A percentile compares a stretch with the other conserved stretches of the same genome.
Evolutionary conservation across 257 asterid species (phyloP).

Genomic region (Handroanthus guayacan): DNA sequence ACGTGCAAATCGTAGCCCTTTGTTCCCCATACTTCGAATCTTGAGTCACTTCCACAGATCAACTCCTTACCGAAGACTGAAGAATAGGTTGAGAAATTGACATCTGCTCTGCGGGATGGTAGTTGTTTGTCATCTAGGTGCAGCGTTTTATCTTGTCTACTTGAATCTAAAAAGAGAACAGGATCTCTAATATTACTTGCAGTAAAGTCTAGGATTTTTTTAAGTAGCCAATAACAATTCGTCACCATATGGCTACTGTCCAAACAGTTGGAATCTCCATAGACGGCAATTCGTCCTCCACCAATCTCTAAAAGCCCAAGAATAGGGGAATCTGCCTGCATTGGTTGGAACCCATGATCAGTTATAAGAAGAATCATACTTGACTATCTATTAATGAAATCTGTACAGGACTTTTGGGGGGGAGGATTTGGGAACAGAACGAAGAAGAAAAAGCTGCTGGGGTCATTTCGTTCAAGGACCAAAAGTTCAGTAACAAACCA

Average conservation of each 20-base stretch:
- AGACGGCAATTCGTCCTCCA: conserved; percentile 80
- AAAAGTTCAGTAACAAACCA: not conserved
- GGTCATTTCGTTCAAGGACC: not conserved
- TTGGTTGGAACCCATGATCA: conserved; percentile 34
- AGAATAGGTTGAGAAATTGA: conserved; percentile 88
- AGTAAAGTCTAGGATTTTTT: conserved; percentile 82
- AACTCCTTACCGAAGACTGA: conserved; percentile 76
- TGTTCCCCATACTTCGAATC: conserved; percentile 92
- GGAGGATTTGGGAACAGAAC: too few species aligned
- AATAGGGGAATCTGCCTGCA: conserved; percentile 92
- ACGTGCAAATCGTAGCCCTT: conserved; percentile 79
- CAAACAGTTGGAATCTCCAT: conserved; percentile 97
- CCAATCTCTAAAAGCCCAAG: conserved; percentile 88
- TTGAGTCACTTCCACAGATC: conserved; percentile 81
- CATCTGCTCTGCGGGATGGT: conserved; percentile 92
- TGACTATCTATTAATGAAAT: not conserved
- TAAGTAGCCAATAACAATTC: conserved; percentile 93
- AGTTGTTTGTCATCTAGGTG: conserved; percentile 69
- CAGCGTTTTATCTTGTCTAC: conserved; percentile 64
- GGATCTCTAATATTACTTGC: conserved; percentile 68
- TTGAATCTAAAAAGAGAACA: conserved; percentile 74
- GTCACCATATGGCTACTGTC: conserved; percentile 99
- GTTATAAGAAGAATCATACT: conserved; percentile 1
- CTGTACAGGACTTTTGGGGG: too few species aligned
- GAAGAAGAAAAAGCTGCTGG: too few species aligned